Percentiles rank a stretch among this genome's conserved stretches.
Evolutionary conservation across 2,329 filamentous ascomycete genomes (phyloP).

Genomic region (Fusarium piperis): DNA sequence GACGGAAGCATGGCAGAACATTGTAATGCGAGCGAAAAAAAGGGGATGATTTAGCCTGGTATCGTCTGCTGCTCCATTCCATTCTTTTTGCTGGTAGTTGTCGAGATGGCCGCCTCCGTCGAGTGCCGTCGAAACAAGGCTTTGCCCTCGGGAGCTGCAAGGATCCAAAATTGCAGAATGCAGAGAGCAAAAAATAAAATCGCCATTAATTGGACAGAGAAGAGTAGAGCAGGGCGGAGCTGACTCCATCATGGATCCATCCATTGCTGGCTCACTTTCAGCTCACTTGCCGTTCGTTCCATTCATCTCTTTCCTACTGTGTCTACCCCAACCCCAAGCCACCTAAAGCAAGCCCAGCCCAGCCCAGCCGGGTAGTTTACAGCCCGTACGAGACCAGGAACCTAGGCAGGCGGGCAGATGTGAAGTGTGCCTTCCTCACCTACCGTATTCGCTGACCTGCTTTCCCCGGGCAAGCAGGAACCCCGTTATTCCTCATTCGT

Average conservation of each 20-base stretch:
- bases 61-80: not conserved
- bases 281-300: not conserved
- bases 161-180: not conserved
- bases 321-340: not conserved
- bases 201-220: not conserved
- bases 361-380: not conserved
- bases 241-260: not conserved
- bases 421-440: conserved; percentile 15
- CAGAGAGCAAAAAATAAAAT: conserved; percentile 2
- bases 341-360: not conserved
- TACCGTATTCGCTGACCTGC: conserved; percentile 27
- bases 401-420: not conserved
- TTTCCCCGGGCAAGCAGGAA: conserved; percentile 3
- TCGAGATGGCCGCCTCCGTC: not conserved
- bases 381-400: not conserved
- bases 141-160: not conserved
- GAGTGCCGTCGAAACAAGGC: conserved; percentile 29
- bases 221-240: not conserved
- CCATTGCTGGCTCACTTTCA: not conserved
- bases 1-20: not conserved
- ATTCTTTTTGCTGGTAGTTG: not conserved
- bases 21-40: not conserved
- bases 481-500: conserved; percentile 23
- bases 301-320: not conserved
- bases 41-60: not conserved